Percentiles rank a stretch among this genome's conserved stretches.
phyloP scores from a whole-genome alignment of 225 moss, liverwort and hornwort species.

The Pseudisothecium myosuroides region DNA sequence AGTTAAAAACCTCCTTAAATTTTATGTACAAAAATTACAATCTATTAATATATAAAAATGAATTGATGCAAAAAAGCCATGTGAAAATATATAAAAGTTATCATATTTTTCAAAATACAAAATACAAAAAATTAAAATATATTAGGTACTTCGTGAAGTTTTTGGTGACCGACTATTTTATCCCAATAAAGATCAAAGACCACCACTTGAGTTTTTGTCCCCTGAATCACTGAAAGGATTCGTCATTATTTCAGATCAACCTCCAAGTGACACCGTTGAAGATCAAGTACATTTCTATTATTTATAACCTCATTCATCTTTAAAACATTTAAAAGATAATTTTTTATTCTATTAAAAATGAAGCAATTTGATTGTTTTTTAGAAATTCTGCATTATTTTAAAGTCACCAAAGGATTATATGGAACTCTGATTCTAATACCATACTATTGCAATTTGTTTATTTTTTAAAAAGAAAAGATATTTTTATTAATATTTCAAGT shows the following conservation, averaged over 20 bases:
- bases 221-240: constrained; percentile 65
- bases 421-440: accelerated
- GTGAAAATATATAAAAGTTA: too few species aligned
- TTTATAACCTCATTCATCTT: background rate
- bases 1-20: accelerated
- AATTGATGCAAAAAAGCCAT: background rate
- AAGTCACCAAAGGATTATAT: background rate
- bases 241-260: constrained; percentile 80
- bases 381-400: background rate
- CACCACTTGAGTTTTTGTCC: constrained; percentile 53
- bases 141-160: constrained; percentile 20
- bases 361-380: background rate
- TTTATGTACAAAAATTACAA: background rate
- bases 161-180: constrained; percentile 50
- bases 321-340: too few species aligned
- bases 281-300: constrained; percentile 43
- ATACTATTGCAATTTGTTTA: background rate
- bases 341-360: background rate
- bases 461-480: too few species aligned
- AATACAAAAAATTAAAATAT: background rate
- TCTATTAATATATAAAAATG: background rate
- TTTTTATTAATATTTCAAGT: background rate
- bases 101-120: accelerated
- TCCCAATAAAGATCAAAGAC: constrained; percentile 41
- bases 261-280: constrained; percentile 39